phyloP scores from a whole-genome alignment of 208 protist species.

The Trypanosoma lewisi region DNA sequence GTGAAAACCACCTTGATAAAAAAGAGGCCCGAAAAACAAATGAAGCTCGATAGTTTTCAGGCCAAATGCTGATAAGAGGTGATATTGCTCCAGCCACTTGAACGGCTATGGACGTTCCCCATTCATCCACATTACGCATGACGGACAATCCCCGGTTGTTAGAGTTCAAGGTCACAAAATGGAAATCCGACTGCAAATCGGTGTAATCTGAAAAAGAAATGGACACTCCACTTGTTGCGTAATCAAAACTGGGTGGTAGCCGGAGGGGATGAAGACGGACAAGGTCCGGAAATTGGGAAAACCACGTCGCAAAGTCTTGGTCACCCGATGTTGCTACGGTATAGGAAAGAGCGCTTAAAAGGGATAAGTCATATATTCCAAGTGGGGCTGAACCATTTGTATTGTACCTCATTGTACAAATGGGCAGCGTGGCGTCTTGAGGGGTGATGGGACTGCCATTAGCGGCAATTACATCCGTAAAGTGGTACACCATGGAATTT shows the following conservation, averaged over 20 bases:
- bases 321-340: constrained; percentile 60
- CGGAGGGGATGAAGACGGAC: constrained; percentile 50
- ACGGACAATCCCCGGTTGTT: constrained; percentile 76
- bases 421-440: neutral
- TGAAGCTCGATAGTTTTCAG: constrained; percentile 40
- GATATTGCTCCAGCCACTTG: constrained; percentile 64
- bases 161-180: constrained; percentile 83
- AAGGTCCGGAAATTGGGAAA: constrained; percentile 48
- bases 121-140: constrained; percentile 78
- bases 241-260: constrained; percentile 64
- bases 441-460: constrained; percentile 24
- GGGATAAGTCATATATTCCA: constrained; percentile 57
- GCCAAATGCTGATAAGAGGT: constrained; percentile 74
- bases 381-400: constrained; percentile 44
- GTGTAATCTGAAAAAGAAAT: constrained; percentile 81
- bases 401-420: constrained; percentile 69
- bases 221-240: constrained; percentile 54
- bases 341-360: constrained; percentile 75
- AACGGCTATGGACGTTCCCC: constrained; percentile 72
- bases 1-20: constrained; percentile 67
- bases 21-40: constrained; percentile 66
- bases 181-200: constrained; percentile 61
- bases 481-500: constrained; percentile 61
- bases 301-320: constrained; percentile 81
- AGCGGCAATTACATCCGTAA: constrained; percentile 39